Evolutionary conservation across 306 rosid species (phyloP).

Genomic region (Styphnolobium japonicum): DNA sequence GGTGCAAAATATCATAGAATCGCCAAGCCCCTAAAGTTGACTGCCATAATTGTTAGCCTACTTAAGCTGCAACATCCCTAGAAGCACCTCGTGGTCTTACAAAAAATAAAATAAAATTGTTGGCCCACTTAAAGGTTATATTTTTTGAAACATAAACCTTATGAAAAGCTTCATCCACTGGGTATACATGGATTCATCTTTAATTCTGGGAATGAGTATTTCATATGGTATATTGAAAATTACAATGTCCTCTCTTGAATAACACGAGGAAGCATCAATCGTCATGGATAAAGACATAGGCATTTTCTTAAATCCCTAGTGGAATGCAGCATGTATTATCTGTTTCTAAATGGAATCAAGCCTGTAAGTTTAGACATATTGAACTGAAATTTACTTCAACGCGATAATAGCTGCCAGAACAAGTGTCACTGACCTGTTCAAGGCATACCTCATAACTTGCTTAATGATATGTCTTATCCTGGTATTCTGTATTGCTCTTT

Average conservation of each 20-base stretch:
- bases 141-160: not conserved
- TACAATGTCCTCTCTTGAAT: not conserved
- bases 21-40: not conserved
- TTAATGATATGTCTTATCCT: constrained; percentile 24
- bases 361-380: not conserved
- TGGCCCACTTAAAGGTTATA: not conserved
- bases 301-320: not conserved
- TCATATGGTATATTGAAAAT: not conserved
- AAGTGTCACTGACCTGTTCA: constrained; percentile 8
- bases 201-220: not conserved
- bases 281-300: not conserved
- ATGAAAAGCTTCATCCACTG: not conserved
- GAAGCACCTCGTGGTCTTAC: too few species aligned
- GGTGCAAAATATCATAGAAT: not conserved
- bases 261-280: not conserved
- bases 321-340: not conserved
- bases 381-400: constrained; percentile 16
- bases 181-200: not conserved
- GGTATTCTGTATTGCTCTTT: constrained; percentile 29
- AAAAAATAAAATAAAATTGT: too few species aligned
- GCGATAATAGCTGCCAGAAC: not conserved
- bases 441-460: constrained; percentile 10
- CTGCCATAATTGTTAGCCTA: not conserved
- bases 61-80: not conserved
- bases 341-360: not conserved